phyloP scores from a whole-genome alignment of 805 yeast species.

The Ogataea angusta region DNA sequence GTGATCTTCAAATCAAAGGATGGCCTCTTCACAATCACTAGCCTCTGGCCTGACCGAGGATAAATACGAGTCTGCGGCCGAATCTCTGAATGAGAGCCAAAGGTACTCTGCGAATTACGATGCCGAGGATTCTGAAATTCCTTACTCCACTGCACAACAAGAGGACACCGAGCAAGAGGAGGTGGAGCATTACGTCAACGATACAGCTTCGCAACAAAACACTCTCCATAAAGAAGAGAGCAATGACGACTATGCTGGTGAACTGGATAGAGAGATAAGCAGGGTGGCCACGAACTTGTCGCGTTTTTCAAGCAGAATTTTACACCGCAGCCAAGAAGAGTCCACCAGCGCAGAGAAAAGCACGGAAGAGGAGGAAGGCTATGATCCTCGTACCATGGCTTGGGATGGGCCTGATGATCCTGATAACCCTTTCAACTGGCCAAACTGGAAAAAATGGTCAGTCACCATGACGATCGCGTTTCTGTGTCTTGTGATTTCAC shows the following conservation, averaged over 20 bases:
- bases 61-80: conserved; percentile 13
- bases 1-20: background rate
- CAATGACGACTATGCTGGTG: conserved; percentile 22
- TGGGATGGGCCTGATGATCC: conserved; percentile 66
- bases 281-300: conserved; percentile 23
- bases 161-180: background rate
- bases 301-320: conserved; percentile 15
- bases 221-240: conserved; percentile 10
- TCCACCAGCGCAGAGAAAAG: conserved; percentile 3
- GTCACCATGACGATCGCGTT: conserved; percentile 62
- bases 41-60: conserved; percentile 5
- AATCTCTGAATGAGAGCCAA: conserved; percentile 7
- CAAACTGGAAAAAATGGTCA: conserved; percentile 58
- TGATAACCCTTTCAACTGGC: conserved; percentile 70
- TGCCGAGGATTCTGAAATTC: background rate
- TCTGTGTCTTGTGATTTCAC: conserved; percentile 64
- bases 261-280: conserved; percentile 21
- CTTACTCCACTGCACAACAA: background rate
- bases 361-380: conserved; percentile 16
- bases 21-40: conserved; percentile 6
- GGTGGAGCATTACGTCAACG: background rate
- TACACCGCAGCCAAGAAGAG: conserved; percentile 14
- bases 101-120: background rate
- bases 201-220: conserved; percentile 9
- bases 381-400: conserved; percentile 40